Percentiles rank a stretch among this genome's conserved stretches.
These are phyloP conservation scores for Tuctoria greenei DNA, from an alignment of 176 grass and related monocot genomes.

Conservation along the genomic window DNA sequence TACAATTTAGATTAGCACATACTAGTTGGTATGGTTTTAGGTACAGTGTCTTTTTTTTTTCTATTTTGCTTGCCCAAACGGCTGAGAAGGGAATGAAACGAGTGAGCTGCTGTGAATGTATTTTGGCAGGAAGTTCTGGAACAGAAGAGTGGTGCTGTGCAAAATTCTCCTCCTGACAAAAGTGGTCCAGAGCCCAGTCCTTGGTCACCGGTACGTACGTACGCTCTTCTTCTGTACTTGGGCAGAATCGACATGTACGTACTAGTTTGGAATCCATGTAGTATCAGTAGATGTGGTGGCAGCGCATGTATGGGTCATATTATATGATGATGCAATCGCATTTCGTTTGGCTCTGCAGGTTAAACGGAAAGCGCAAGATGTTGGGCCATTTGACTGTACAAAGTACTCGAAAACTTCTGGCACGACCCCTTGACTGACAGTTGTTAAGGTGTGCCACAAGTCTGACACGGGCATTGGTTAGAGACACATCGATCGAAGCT, in stretches of 20 bases:
- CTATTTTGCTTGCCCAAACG: neutral
- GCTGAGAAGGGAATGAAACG: slow-evolving; percentile 1
- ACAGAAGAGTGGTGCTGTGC: slow-evolving; percentile 70
- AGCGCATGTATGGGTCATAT: no score
- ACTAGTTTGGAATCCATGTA: no score
- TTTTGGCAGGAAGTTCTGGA: slow-evolving; percentile 74
- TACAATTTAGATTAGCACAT: neutral
- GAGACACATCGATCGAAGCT: neutral
- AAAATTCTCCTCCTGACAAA: slow-evolving; percentile 87
- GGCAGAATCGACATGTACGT: slow-evolving; percentile 18
- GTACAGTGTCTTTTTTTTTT: no score
- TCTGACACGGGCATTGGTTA: neutral
- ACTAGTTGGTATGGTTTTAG: no score
- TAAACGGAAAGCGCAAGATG: slow-evolving; percentile 68
- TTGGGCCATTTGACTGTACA: slow-evolving; percentile 69
- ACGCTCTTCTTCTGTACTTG: slow-evolving; percentile 9
- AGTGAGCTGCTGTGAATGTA: neutral
- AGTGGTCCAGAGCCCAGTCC: slow-evolving; percentile 59
- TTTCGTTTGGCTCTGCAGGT: slow-evolving; percentile 42
- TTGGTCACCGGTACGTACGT: slow-evolving; percentile 95
- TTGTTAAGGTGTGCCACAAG: no score
- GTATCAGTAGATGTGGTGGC: no score
- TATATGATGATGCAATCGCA: neutral
- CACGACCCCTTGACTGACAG: slow-evolving; percentile 1
- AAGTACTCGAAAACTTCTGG: slow-evolving; percentile 62